Evolutionary conservation across 2,329 filamentous ascomycete genomes (phyloP), one percentile per base, ranked within the genome.

Genomic region (Colletotrichum spinosum): DNA sequence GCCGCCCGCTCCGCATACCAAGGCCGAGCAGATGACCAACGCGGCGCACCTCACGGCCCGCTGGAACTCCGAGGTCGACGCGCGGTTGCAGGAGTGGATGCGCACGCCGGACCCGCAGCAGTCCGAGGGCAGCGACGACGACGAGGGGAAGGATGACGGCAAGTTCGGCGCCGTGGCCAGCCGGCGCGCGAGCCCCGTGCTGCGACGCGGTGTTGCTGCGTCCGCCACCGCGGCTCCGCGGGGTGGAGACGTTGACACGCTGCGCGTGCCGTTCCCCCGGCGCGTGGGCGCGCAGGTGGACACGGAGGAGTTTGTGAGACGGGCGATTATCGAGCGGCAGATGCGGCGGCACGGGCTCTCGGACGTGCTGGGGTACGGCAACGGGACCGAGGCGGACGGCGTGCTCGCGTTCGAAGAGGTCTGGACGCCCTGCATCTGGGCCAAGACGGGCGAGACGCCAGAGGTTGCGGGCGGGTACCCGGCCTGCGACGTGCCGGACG

Each of bases 1-100:
- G 2, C 79, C 84, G 1, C 77, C 82, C 1, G 68, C 63, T 12
- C 83, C 83, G 10, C 83, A 85, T 69, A 80, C 76, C 12, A 77
- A 78, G 42, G 78, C 81, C 2, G 84, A 86, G 68, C 82, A 88
- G 67, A 76, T 86, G 69, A 84, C 83, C 63, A 87, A 87, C 65
- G 84, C 85, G 2, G 80, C 81, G 2, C 79, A 80, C 53, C 71
- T 89, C 45, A 84, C 84, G 1, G 71, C 71, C 8, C 74, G 77
- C 11, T 88, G 86, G 86, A 86, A 88, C 67, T 69, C 74, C 5
- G 69, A 74, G 42, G 65, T 87, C 4, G 73, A 77, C n/a, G 73
- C 73, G 7, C 73, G 74, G 13, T 73, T 85, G 55, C 72, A 75
- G 1, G 69, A 76, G 8, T 88, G 86, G 86, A 75, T 76, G 48